Base-by-base conservation (phyloP, 768 basidiomycete genomes). In the Podaxis sp. region DNA sequence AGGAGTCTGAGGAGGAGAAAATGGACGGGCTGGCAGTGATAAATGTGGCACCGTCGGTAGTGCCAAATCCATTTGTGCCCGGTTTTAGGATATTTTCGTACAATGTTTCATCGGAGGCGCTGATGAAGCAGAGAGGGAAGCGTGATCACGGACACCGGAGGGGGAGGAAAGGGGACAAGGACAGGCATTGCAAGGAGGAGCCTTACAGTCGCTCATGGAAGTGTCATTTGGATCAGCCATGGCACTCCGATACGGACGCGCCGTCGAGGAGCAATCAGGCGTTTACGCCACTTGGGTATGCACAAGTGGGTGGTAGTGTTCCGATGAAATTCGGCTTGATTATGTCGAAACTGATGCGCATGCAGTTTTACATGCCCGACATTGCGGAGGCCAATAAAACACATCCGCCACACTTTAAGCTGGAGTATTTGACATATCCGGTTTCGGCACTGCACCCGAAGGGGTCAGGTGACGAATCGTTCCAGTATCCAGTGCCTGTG, bases 61-160 rank as follows among this genome's bases (percentile, higher is more conserved):
- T 95, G 60, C 93, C 94, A n/a, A 93, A 93, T 63, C 87, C 87
- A 17, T 97, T 91, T 75, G 74, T 91, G 53, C 93, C 95, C 2
- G 83, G 87, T 15, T 86, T 95, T 69, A 79, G 94, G 67, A 80
- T 95, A 12, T 96, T 87, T 76, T 79, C 86, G 67, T 96, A 94
- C 80, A 96, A 96, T 71, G 77, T 84, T 24, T 86, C 61, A 28
- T 26, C 87, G 1, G 84, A 76, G 49, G 67, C 51, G 48, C 49
- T 54, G 9, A 57, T 65, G 40, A 44, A 60, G 39, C 33, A 30
- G 36, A 49, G 48, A 57, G 53, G 66, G 64, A 79, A 79, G 64
- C 76, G 83, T 58, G 78, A 80, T 54, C 84, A 83, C 57, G 79
- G 82, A 3, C 84, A 85, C 65, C 73, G 72, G 54, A 82, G 79